Evolutionary conservation across 805 yeast genomes (phyloP), one percentile per base, ranked within the genome.

Genomic region (Komagataella populi): DNA sequence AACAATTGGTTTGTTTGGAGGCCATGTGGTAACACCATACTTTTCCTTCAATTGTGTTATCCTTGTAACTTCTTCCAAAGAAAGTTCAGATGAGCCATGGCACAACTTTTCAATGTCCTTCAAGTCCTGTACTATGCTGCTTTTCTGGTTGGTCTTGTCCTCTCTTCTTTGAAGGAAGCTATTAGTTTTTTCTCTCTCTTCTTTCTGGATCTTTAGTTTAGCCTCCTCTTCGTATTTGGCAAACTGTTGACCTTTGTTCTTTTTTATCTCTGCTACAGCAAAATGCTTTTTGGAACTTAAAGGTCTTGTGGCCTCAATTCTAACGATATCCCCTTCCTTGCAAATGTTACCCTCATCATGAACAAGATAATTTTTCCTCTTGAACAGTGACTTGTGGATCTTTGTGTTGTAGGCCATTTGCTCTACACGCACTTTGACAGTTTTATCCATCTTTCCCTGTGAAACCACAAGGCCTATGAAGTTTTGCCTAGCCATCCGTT

Each of bases 391-490:
- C 68, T 85, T 86, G 64, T 85, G 84, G 55, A 87, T 77, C 54
- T 73, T 70, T 53, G 77, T 77, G 66, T 88, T 84, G 71, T 82
- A 87, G 46, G 78, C 77, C 61, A 81, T 82, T 48, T 81, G 81
- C 63, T 85, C 84, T 36, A 91, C 90, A 54, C 96, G 78, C 54
- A 91, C 97, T 70, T 89, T 90, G 56, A 91, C 89, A 53, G 98
- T 91, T 71, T 91, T 93, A 68, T 78, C 77, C 96, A 90, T 93
- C 66, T 88, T 88, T 46, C 98, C 98, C 63, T 90, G 97, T 49
- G 96, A 88, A 36, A 89, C 82, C 58, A 91, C 98, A 67, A 88
- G 81, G 48, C 99, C 99, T 48, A 88, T 70, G 62, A 90, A 87
- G 63, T 87, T 87, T 61, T 87, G 96, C 69, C 89, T 81, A 50